These are phyloP conservation scores for Pythium brassicae DNA, from an alignment of 352 stramenopile genomes.

Conservation along the genomic window DNA sequence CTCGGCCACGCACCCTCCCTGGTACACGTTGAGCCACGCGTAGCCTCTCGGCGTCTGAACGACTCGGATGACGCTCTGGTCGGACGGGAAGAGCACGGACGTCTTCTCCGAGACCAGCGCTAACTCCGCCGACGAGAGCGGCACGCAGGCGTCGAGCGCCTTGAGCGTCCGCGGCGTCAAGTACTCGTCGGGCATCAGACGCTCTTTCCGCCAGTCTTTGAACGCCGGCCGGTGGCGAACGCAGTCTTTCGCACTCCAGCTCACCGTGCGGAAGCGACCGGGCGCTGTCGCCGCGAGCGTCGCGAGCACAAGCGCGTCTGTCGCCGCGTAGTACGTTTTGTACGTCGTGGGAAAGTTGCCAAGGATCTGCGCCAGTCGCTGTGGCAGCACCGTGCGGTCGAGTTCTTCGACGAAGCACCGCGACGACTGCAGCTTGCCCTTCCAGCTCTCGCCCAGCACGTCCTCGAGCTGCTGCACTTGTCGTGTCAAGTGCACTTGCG, in stretches of 20 bases:
- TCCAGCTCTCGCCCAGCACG: conserved; percentile 43
- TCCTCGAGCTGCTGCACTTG: conserved; percentile 62
- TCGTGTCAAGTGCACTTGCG: conserved; percentile 45
- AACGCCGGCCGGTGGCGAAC: conserved; percentile 66
- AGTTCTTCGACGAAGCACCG: conserved; percentile 38
- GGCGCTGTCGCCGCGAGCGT: conserved; percentile 40
- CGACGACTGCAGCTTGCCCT: conserved; percentile 35
- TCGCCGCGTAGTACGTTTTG: conserved; percentile 49
- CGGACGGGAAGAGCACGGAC: conserved; percentile 53
- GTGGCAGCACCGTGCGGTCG: conserved; percentile 36
- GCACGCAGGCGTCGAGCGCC: conserved; percentile 38
- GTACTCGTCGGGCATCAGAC: conserved; percentile 35
- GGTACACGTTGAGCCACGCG: conserved; percentile 67
- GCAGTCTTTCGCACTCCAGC: conserved; percentile 50
- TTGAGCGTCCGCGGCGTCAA: conserved; percentile 53
- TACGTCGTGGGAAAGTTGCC: conserved; percentile 29
- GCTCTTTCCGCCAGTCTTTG: conserved; percentile 57
- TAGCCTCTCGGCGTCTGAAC: conserved; percentile 33
- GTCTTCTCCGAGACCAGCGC: conserved; percentile 35
- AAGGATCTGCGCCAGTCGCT: conserved; percentile 49
- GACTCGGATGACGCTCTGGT: conserved; percentile 61
- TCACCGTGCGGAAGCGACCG: conserved; percentile 36
- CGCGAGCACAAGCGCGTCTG: conserved; percentile 54
- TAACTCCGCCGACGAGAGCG: conserved; percentile 49
- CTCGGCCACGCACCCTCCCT: conserved; percentile 36